These are phyloP conservation scores for Sphaceloma murrayae DNA, from an alignment of 2,329 filamentous ascomycete species.

Conservation along the genomic window DNA sequence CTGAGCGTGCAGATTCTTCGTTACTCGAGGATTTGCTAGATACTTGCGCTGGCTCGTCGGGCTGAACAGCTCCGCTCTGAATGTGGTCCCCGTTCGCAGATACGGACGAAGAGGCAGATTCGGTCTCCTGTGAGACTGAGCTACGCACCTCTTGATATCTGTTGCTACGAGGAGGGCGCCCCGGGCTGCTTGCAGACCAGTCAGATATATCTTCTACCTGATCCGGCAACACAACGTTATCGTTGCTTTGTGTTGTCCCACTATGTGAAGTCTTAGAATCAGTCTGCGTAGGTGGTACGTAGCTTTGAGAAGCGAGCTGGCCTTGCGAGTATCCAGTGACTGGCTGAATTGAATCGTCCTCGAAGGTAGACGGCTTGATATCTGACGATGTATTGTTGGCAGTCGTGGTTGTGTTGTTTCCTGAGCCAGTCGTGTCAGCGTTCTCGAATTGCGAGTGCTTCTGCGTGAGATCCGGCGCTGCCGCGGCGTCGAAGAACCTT, in stretches of 20 bases:
- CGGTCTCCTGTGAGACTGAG: not conserved
- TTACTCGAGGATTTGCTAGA: too few species aligned
- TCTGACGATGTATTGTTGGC: slow-evolving; percentile 12
- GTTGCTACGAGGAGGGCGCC: not conserved
- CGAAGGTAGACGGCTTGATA: not conserved
- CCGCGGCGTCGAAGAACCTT: slow-evolving; percentile 16
- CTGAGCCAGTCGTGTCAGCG: slow-evolving; percentile 14
- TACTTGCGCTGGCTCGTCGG: too few species aligned
- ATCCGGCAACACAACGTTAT: not conserved
- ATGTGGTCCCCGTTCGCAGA: not conserved
- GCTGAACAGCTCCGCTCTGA: too few species aligned
- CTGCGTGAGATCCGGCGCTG: slow-evolving; percentile 17
- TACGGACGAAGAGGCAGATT: not conserved
- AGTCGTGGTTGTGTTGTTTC: not conserved
- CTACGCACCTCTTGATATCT: not conserved
- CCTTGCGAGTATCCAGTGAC: slow-evolving; percentile 24
- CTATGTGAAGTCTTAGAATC: slow-evolving; percentile 1
- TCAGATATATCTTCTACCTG: slow-evolving; percentile 8
- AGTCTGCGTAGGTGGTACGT: slow-evolving; percentile 11
- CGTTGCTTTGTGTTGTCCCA: not conserved
- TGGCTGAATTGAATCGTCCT: slow-evolving; percentile 13
- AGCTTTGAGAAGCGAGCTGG: slow-evolving; percentile 7
- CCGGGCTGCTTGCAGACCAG: slow-evolving; percentile 3
- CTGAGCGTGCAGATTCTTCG: not conserved
- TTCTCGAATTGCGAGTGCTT: slow-evolving; percentile 19